Evolutionary conservation across 2,329 filamentous ascomycete species (phyloP).

Genomic region (Alternaria hordeiaustralica): DNA sequence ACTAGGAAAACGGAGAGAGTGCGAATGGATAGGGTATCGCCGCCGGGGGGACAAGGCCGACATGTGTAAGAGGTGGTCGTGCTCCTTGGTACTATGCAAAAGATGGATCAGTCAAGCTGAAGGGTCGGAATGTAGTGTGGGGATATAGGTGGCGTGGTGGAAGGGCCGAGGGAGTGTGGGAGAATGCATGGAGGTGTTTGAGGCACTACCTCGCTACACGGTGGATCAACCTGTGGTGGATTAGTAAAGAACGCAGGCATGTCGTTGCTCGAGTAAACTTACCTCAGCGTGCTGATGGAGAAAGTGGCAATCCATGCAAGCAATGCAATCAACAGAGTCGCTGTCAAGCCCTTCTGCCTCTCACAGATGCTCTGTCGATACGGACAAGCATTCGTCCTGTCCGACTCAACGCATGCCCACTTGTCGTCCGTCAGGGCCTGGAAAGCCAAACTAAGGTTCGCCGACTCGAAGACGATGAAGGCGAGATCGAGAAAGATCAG

Average conservation of each 20-base stretch:
- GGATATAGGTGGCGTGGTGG: conserved; percentile 1
- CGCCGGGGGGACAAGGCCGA: conserved; percentile 9
- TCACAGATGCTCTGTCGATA: conserved; percentile 60
- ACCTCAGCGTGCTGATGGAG: conserved; percentile 69
- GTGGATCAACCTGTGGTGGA: conserved; percentile 31
- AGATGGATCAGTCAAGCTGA: conserved; percentile 4
- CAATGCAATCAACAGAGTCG: conserved; percentile 79
- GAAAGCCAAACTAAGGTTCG: conserved; percentile 89
- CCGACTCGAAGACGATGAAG: conserved; percentile 97
- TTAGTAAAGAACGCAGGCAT: conserved; percentile 6
- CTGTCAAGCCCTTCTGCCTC: conserved; percentile 74
- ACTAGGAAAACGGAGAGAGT: conserved; percentile 14
- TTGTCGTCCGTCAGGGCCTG: conserved; percentile 73
- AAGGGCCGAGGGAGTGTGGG: conserved; percentile 3
- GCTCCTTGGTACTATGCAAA: conserved; percentile 1
- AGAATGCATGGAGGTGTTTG: conserved; percentile 1
- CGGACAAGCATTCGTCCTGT: conserved; percentile 19
- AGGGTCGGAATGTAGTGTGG: background rate
- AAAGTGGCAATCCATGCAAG: conserved; percentile 93
- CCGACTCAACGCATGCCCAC: conserved; percentile 55
- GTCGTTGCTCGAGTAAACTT: background rate
- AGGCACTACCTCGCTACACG: conserved; percentile 39
- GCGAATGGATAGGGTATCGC: conserved; percentile 1
- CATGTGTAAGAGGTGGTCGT: conserved; percentile 4
- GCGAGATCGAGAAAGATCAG: conserved; percentile 91